These are phyloP conservation scores for Elaeis guineensis DNA, from an alignment of 176 grass and related monocot species.

Conservation along the genomic window DNA sequence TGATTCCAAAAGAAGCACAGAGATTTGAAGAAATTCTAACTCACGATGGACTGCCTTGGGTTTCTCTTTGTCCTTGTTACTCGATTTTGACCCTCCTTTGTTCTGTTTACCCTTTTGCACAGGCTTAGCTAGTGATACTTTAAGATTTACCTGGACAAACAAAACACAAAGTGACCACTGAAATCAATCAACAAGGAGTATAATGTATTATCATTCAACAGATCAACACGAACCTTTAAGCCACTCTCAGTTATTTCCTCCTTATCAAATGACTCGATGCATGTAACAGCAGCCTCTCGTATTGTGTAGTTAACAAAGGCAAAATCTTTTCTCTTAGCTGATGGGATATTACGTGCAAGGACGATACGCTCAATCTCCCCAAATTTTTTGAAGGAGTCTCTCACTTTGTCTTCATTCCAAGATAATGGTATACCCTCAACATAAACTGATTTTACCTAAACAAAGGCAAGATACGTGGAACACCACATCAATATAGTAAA, in stretches of 20 bases:
- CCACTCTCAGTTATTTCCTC: conserved; percentile 34
- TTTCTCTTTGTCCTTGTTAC: conserved; percentile 28
- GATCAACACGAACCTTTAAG: conserved; percentile 40
- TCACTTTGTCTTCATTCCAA: conserved; percentile 48
- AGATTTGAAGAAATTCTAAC: conserved; percentile 23
- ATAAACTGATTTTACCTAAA: conserved; percentile 69
- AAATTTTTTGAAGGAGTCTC: conserved; percentile 50
- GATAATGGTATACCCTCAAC: conserved; percentile 52
- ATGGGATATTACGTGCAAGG: conserved; percentile 38
- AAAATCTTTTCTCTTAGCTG: conserved; percentile 52
- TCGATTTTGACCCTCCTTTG: conserved; percentile 33
- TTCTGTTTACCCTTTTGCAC: conserved; percentile 35
- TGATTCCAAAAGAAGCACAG: background rate
- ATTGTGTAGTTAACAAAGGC: conserved; percentile 54
- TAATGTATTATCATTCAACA: conserved; percentile 1
- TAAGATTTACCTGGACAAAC: conserved; percentile 52
- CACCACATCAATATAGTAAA: conserved; percentile 1
- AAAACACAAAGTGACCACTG: conserved; percentile 6
- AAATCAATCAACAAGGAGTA: background rate
- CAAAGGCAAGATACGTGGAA: conserved; percentile 10
- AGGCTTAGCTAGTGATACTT: conserved; percentile 58
- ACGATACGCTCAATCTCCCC: conserved; percentile 43
- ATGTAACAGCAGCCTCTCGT: conserved; percentile 57
- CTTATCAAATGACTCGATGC: conserved; percentile 49
- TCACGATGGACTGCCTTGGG: conserved; percentile 36